These are phyloP conservation scores for Silene conica DNA, from an alignment of 148 eudicot genomes.

Conservation along the genomic window DNA sequence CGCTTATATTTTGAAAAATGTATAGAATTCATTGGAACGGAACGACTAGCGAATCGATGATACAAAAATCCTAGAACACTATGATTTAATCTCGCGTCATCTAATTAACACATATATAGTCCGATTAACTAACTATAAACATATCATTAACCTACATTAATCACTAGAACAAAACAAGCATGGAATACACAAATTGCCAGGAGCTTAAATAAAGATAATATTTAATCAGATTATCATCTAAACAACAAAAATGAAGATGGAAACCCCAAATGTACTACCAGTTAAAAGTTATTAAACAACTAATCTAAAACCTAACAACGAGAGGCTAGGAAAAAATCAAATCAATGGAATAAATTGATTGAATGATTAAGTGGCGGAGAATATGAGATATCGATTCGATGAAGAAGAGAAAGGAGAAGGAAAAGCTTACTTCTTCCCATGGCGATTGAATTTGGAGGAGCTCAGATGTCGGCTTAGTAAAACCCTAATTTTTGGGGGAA, in stretches of 20 bases:
- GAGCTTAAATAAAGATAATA: no score
- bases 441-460: not conserved
- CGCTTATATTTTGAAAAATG: not conserved
- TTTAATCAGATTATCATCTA: not conserved
- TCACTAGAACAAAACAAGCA: not conserved
- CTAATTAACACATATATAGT: not conserved
- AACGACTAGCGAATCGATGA: not conserved
- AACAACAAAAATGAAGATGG: not conserved
- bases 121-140: not conserved
- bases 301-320: no score
- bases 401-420: not conserved
- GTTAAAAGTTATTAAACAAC: no score
- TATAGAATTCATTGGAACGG: not conserved
- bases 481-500: slow-evolving; percentile 5
- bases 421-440: slow-evolving; percentile 12
- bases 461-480: not conserved
- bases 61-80: not conserved
- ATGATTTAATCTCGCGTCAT: not conserved
- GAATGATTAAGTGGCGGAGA: no score
- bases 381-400: not conserved
- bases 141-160: not conserved
- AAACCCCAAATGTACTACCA: not conserved
- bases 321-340: no score
- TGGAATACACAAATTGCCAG: not conserved
- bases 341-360: no score